A percentile compares a stretch with the other conserved stretches of the same genome.
Conservation (phyloP, 2,329 filamentous ascomycete species). For the Karstenula rhodostoma region DNA sequence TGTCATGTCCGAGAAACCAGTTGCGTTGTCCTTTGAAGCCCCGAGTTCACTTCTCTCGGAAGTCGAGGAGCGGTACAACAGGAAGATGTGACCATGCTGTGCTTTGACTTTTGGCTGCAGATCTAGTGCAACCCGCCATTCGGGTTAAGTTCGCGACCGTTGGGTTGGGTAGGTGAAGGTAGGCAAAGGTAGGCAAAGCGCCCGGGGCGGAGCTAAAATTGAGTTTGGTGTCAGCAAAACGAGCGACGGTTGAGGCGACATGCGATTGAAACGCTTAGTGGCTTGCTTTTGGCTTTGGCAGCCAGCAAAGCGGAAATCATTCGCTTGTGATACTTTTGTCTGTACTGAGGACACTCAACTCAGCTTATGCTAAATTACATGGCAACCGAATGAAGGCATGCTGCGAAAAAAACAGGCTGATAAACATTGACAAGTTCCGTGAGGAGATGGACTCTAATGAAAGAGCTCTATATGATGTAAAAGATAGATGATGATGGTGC, state of each 20-base stretch:
- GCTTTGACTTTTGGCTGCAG: not conserved
- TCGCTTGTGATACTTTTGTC: not conserved
- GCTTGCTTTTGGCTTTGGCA: constrained; percentile 7
- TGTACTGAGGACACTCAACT: not conserved
- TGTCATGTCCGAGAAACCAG: not conserved
- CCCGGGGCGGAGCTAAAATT: not conserved
- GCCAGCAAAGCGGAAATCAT: not conserved
- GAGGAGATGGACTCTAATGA: constrained; percentile 18
- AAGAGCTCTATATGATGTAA: constrained; percentile 16
- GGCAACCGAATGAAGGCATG: not conserved
- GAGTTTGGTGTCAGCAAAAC: not conserved
- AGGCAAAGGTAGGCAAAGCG: no score
- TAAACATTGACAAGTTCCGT: constrained; percentile 12
- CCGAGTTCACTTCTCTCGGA: not conserved
- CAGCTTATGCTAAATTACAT: constrained; percentile 5
- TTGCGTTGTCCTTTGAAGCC: not conserved
- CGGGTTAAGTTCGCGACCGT: not conserved
- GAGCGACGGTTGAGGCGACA: not conserved
- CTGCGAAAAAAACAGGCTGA: constrained; percentile 10
- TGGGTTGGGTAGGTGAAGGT: not conserved
- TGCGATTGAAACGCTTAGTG: not conserved
- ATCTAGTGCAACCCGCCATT: constrained; percentile 1
- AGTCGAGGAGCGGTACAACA: not conserved
- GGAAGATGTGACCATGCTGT: not conserved
- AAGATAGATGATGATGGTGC: not conserved